A percentile compares a stretch with the other conserved stretches of the same genome.
phyloP scores from a whole-genome alignment of 202 grass and related monocot genomes.

The Musa balbisiana region DNA sequence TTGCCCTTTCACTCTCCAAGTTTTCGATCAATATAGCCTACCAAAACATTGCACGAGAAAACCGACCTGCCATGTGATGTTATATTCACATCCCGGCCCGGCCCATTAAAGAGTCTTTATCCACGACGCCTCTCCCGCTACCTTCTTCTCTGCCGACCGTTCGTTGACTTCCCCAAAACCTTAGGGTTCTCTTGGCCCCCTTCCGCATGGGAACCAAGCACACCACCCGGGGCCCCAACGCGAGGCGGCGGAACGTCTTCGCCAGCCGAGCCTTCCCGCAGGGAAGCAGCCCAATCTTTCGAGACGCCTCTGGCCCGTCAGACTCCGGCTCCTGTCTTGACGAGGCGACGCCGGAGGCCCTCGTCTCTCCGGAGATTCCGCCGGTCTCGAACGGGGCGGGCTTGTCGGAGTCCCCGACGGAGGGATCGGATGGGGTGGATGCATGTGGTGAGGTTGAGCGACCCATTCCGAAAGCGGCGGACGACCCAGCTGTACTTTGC shows the following conservation, averaged over 20 bases:
- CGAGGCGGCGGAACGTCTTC: not conserved
- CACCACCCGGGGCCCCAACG: not conserved
- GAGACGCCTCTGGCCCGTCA: not conserved
- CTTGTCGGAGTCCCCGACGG: not conserved
- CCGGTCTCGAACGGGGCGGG: no score
- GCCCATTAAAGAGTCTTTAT: no score
- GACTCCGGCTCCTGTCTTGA: not conserved
- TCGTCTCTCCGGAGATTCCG: not conserved
- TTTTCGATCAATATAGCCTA: no score
- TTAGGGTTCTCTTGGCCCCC: not conserved
- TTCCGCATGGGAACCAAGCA: not conserved
- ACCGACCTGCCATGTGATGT: no score
- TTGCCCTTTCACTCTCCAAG: no score
- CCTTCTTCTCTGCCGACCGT: no score
- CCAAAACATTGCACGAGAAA: no score
- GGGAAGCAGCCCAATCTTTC: not conserved
- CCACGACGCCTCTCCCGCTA: no score
- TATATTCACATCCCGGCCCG: no score
- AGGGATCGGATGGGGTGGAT: not conserved
- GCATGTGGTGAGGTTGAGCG: not conserved
- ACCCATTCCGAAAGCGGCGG: not conserved
- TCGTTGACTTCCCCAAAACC: not conserved
- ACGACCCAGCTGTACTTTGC: no score
- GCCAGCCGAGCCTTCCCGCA: not conserved
- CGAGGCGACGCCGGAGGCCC: not conserved